phyloP scores from a whole-genome alignment of 2,329 filamentous ascomycete species.

The Trichoderma afroharzianum region DNA sequence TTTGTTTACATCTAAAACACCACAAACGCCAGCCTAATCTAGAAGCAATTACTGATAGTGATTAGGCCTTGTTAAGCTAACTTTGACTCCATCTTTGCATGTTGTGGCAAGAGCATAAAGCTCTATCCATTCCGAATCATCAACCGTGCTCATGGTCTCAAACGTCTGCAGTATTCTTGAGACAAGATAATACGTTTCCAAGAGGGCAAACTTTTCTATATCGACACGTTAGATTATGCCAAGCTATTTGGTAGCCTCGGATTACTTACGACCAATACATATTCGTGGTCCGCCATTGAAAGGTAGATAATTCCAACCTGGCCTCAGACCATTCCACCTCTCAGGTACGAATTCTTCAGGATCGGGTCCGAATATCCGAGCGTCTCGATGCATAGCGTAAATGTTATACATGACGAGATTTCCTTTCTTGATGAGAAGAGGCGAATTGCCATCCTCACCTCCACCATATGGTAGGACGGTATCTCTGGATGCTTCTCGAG shows the following conservation, averaged over 20 bases:
- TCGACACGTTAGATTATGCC: slow-evolving; percentile 4
- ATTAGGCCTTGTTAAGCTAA: slow-evolving; percentile 9
- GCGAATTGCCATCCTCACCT: slow-evolving; percentile 44
- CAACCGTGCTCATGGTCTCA: slow-evolving; percentile 26
- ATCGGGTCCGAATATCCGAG: slow-evolving; percentile 36
- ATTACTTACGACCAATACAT: slow-evolving; percentile 41
- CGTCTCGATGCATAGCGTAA: slow-evolving; percentile 40
- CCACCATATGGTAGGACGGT: slow-evolving; percentile 51
- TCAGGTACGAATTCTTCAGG: slow-evolving; percentile 40
- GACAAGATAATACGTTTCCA: slow-evolving; percentile 34
- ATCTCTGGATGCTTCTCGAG: slow-evolving; percentile 36
- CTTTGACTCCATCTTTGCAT: slow-evolving; percentile 32
- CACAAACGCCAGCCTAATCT: background rate
- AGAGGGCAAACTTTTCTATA: slow-evolving; percentile 34
- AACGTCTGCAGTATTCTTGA: slow-evolving; percentile 35
- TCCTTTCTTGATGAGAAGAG: slow-evolving; percentile 48
- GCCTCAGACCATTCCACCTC: slow-evolving; percentile 37
- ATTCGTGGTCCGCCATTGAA: slow-evolving; percentile 46
- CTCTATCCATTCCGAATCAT: slow-evolving; percentile 32
- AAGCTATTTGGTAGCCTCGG: no score
- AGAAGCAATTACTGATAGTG: background rate
- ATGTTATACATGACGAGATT: slow-evolving; percentile 41
- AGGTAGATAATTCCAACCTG: slow-evolving; percentile 42
- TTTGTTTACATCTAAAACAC: background rate
- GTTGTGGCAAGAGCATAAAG: slow-evolving; percentile 34